Base-by-base conservation (phyloP, 768 basidiomycete genomes). In the Suillus americanus region DNA sequence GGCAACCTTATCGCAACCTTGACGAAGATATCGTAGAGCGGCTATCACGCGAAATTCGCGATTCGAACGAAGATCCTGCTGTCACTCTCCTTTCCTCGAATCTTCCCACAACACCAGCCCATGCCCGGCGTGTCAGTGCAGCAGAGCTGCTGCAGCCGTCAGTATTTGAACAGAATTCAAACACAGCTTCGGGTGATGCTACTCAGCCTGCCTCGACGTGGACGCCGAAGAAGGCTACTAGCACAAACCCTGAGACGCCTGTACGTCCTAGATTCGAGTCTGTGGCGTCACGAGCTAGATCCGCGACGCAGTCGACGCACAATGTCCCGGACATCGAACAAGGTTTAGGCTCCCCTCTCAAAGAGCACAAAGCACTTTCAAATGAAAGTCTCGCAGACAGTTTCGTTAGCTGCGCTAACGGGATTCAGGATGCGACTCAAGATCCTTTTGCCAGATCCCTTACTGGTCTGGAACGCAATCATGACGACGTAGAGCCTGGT, bases 1-100 rank as follows among this genome's bases (percentile, higher is more conserved):
- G 71, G 41, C 74, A 77, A 45, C 68, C 76, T 8, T 73, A 62
- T 46, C 30, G 30, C 10, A 75, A 72, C n/a, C 65, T 73, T 1
- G 74, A 76, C 40, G 18, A 68, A n/a, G 55, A 60, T 59, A 57
- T 76, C 55, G 61, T 69, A 9, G 28, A 65, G 35, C 68, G 67
- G 43, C 62, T 76, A 50, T 37, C 66, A 60, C 65, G 63, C 45
- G 76, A 76, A 61, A 53, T 76, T 5, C 66, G 65, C 48, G 69
- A 68, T 2, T 48, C 57, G 16, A 51, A 51, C 56, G 68, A 72
- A 41, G 69, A 73, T 33, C 28, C 67, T 9, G 64, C 73, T 18
- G 18, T 62, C 3, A 35, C 64, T 25, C 37, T 64, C 6, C 54
- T 54, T 40, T 53, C 69, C 5, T 28, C 43, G 23, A 14, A 54